Conservation (phyloP, 73 alveolate genomes). For the Symbiodinium pilosum region DNA sequence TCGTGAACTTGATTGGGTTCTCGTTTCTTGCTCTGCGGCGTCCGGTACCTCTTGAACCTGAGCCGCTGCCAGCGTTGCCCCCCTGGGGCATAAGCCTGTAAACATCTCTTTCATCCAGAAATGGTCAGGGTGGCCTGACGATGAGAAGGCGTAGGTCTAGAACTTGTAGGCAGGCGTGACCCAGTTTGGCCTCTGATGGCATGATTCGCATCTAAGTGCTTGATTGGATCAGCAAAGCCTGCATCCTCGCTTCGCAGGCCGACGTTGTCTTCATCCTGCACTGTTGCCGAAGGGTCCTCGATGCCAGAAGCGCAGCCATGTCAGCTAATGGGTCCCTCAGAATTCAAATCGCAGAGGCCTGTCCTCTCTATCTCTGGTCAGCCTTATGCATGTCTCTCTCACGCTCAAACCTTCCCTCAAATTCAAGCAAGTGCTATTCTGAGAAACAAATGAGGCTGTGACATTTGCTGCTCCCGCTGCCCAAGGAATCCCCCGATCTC, state of each 20-base stretch:
- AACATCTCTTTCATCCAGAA: too few relatives aligned
- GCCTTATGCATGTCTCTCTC: slow-evolving; percentile 28
- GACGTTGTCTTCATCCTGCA: slow-evolving; percentile 81
- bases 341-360: too few relatives aligned
- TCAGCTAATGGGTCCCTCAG: too few relatives aligned
- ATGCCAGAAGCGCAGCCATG: too few relatives aligned
- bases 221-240: background rate
- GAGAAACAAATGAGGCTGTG: background rate
- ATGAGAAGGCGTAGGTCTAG: slow-evolving; percentile 17
- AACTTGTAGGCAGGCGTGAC: background rate
- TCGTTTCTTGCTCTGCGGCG: too few relatives aligned
- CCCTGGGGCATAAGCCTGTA: too few relatives aligned
- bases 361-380: slow-evolving; percentile 68
- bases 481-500: slow-evolving; percentile 70
- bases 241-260: slow-evolving; percentile 33
- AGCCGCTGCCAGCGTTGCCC: too few relatives aligned
- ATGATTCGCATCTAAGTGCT: background rate
- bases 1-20: too few relatives aligned
- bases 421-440: background rate
- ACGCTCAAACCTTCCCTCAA: background rate
- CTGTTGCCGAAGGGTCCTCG: slow-evolving; percentile 79
- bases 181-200: background rate
- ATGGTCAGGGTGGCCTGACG: too few relatives aligned
- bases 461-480: slow-evolving; percentile 69
- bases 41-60: too few relatives aligned